Percentiles rank a stretch among this genome's conserved stretches.
Conservation (phyloP, 2,329 filamentous ascomycete species). For the Colletotrichum incanum region DNA sequence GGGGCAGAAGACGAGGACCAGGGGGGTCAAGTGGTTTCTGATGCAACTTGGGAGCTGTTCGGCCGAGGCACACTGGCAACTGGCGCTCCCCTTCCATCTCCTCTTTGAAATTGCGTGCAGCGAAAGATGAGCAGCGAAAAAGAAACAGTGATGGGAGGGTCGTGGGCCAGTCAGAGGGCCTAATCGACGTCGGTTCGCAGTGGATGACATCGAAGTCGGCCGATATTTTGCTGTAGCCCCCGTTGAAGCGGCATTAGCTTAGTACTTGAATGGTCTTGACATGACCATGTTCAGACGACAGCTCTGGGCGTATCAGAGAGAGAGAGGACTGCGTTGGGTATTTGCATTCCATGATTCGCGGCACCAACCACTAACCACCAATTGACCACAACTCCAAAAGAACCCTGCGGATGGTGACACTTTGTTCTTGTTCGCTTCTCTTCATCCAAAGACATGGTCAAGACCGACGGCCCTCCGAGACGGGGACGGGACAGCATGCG, state of each 20-base stretch:
- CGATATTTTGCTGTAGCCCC: slow-evolving; percentile 23
- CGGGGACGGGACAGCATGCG: background rate
- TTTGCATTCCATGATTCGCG: background rate
- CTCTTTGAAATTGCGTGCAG: slow-evolving; percentile 34
- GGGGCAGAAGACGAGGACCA: background rate
- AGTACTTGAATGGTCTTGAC: slow-evolving; percentile 5
- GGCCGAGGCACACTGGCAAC: slow-evolving; percentile 6
- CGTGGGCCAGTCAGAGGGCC: slow-evolving; percentile 5
- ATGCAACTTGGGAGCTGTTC: background rate
- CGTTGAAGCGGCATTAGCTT: slow-evolving; percentile 13
- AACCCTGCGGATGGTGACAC: slow-evolving; percentile 13
- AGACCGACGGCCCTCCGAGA: background rate
- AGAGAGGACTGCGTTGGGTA: background rate
- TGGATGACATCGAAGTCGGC: slow-evolving; percentile 39
- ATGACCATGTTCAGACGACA: slow-evolving; percentile 13
- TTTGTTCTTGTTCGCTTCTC: background rate
- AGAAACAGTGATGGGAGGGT: slow-evolving; percentile 21
- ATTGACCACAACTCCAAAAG: background rate
- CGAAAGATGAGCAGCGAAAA: slow-evolving; percentile 34
- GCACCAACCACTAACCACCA: background rate
- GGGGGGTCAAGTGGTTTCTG: background rate
- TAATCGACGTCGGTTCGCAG: slow-evolving; percentile 10
- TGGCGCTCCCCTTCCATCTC: slow-evolving; percentile 5
- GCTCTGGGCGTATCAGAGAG: background rate
- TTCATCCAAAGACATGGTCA: slow-evolving; percentile 8